These are phyloP conservation scores for Polyporus arcularius DNA, from an alignment of 768 basidiomycete species.

Conservation along the genomic window DNA sequence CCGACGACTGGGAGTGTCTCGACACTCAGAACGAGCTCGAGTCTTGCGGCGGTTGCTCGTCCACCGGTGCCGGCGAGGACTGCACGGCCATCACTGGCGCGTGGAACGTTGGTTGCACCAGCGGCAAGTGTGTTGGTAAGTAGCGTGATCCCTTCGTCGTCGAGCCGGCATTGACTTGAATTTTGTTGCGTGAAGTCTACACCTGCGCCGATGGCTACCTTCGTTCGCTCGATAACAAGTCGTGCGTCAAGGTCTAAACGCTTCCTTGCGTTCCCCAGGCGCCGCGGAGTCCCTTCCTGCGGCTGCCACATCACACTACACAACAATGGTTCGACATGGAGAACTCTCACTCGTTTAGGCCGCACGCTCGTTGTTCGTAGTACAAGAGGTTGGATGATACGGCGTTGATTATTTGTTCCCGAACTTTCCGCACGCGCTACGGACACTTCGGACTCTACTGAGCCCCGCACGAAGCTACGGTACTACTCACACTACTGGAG, in stretches of 20 bases:
- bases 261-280: constrained; percentile 5
- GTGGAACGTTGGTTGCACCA: constrained; percentile 71
- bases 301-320: background rate
- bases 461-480: constrained; percentile 6
- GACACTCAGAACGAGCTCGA: constrained; percentile 63
- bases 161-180: constrained; percentile 3
- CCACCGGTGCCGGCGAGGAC: constrained; percentile 64
- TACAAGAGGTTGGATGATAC: constrained; percentile 1
- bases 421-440: background rate
- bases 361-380: constrained; percentile 17
- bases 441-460: background rate
- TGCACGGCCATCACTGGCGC: constrained; percentile 67
- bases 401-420: constrained; percentile 2
- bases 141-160: constrained; percentile 12
- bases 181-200: constrained; percentile 40
- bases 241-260: constrained; percentile 41
- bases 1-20: constrained; percentile 60
- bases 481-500: constrained; percentile 4
- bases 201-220: constrained; percentile 52
- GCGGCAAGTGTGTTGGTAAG: constrained; percentile 54
- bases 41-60: constrained; percentile 76
- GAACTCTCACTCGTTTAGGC: constrained; percentile 12
- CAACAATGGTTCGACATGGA: constrained; percentile 6
- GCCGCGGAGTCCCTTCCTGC: background rate
- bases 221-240: constrained; percentile 41